phyloP scores from a whole-genome alignment of 331 rosid species.

The Telfairia occidentalis region DNA sequence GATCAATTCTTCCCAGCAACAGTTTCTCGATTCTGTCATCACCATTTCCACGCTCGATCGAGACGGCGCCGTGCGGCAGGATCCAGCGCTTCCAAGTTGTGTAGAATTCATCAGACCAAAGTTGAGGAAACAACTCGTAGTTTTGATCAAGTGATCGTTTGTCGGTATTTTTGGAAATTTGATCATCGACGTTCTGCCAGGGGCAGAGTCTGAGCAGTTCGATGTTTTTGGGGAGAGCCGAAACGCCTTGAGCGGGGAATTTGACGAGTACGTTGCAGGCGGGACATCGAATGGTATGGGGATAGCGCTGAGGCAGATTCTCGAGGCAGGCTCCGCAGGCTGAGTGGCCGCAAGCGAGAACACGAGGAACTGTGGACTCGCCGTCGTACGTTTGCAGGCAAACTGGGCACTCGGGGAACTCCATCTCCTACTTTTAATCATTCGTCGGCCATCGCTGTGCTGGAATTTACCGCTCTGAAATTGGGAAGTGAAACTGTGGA shows the following conservation, averaged over 20 bases:
- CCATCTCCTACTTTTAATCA: slow-evolving; percentile 23
- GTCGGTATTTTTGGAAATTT: slow-evolving; percentile 6
- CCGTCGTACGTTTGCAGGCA: slow-evolving; percentile 70
- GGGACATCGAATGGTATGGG: slow-evolving; percentile 71
- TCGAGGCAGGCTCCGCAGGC: slow-evolving; percentile 53
- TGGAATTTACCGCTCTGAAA: background rate
- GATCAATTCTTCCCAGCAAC: slow-evolving; percentile 10
- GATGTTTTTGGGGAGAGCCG: slow-evolving; percentile 81
- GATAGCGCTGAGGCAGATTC: slow-evolving; percentile 44
- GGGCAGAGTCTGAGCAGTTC: slow-evolving; percentile 64
- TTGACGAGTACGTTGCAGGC: slow-evolving; percentile 72
- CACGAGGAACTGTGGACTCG: slow-evolving; percentile 47
- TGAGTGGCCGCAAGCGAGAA: slow-evolving; percentile 69
- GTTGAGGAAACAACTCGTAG: slow-evolving; percentile 20
- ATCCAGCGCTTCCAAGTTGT: slow-evolving; percentile 57
- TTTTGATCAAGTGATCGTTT: slow-evolving; percentile 4
- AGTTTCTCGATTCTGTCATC: background rate
- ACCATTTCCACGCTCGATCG: slow-evolving; percentile 5
- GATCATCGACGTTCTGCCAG: slow-evolving; percentile 15
- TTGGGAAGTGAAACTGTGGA: background rate
- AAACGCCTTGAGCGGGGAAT: slow-evolving; percentile 48
- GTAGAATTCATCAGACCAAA: slow-evolving; percentile 68
- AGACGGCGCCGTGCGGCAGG: slow-evolving; percentile 44
- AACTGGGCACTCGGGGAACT: slow-evolving; percentile 82
- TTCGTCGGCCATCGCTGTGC: background rate